A percentile compares a stretch with the other conserved stretches of the same genome.
Evolutionary conservation across 306 rosid genomes (phyloP).

Genomic region (Trifolium pratense): DNA sequence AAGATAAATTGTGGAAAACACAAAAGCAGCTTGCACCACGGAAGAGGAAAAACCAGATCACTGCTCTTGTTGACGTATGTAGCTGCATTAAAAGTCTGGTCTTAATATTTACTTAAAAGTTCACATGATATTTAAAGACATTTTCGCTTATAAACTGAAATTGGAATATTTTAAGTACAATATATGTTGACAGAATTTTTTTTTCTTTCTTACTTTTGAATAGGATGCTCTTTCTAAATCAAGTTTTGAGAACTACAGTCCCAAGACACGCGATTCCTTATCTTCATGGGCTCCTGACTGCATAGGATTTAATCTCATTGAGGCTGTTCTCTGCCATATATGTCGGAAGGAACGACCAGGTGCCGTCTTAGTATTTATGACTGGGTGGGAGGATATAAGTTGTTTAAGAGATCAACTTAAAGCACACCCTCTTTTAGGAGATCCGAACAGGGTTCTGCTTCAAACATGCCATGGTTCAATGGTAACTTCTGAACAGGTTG

Average conservation of each 20-base stretch:
- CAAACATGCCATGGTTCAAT: slow-evolving; percentile 95
- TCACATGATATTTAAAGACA: slow-evolving; percentile 12
- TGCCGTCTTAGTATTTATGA: slow-evolving; percentile 93
- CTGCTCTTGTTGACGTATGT: slow-evolving; percentile 87
- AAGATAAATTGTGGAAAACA: slow-evolving; percentile 95
- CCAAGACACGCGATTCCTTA: slow-evolving; percentile 81
- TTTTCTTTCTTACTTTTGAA: slow-evolving; percentile 42
- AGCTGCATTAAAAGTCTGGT: slow-evolving; percentile 29
- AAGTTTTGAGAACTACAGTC: slow-evolving; percentile 79
- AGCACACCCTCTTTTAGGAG: slow-evolving; percentile 96
- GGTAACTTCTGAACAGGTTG: slow-evolving; percentile 96
- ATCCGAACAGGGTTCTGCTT: slow-evolving; percentile 92
- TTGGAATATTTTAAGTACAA: slow-evolving; percentile 8
- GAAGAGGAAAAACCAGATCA: slow-evolving; percentile 91
- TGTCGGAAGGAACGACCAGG: slow-evolving; percentile 95
- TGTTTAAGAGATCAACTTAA: slow-evolving; percentile 90
- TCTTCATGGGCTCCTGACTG: slow-evolving; percentile 88
- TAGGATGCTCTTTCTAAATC: slow-evolving; percentile 91
- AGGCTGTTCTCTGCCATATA: slow-evolving; percentile 93
- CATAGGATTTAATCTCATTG: slow-evolving; percentile 94
- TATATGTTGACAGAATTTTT: slow-evolving; percentile 31
- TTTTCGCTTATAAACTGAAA: slow-evolving; percentile 12
- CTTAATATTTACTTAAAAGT: background rate
- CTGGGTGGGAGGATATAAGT: slow-evolving; percentile 99
- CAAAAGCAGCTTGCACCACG: slow-evolving; percentile 86